Conservation (phyloP, 345 rosid genomes). For the Raphanus raphanistrum region DNA sequence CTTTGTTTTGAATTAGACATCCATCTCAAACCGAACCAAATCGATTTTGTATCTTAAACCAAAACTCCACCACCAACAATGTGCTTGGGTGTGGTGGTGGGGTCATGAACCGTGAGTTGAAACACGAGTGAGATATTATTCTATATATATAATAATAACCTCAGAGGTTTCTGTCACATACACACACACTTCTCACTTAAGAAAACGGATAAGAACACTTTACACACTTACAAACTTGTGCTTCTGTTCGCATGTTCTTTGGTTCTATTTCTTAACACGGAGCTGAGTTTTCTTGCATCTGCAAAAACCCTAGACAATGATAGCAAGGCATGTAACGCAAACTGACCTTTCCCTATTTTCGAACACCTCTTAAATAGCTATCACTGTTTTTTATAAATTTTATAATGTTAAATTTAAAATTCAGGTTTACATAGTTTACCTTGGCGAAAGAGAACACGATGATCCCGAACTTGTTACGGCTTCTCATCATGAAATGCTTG, state of each 20-base stretch:
- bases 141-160: not conserved
- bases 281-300: conserved; percentile 10
- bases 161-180: not conserved
- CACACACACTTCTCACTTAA: conserved; percentile 16
- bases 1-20: not conserved
- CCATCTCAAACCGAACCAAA: not conserved
- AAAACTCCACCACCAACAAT: not conserved
- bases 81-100: not conserved
- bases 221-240: conserved; percentile 9
- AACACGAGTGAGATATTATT: not conserved
- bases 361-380: not conserved
- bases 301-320: not conserved
- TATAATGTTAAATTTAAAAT: not conserved
- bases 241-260: conserved; percentile 16
- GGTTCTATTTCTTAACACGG: conserved; percentile 2
- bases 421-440: conserved; percentile 43
- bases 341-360: not conserved
- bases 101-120: conserved; percentile 3
- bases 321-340: conserved; percentile 8
- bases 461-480: conserved; percentile 43
- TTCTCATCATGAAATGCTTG: conserved; percentile 46
- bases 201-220: conserved; percentile 12
- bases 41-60: not conserved
- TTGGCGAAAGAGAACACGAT: conserved; percentile 47
- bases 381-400: not conserved